A percentile compares a stretch with the other conserved stretches of the same genome.
phyloP scores from a whole-genome alignment of 805 yeast species.

The Scheffersomyces coipomensis region DNA sequence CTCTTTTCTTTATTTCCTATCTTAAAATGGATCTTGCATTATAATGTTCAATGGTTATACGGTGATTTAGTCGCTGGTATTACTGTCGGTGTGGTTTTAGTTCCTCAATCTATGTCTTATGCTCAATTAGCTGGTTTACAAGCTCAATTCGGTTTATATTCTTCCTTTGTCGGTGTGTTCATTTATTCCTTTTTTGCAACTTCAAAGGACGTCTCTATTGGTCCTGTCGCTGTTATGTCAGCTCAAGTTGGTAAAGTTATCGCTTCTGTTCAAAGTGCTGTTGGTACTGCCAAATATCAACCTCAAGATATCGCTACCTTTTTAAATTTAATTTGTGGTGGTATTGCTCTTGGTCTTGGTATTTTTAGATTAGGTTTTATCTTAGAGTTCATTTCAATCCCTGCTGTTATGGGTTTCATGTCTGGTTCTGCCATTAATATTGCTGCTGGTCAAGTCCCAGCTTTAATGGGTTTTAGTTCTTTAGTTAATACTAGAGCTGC shows the following conservation, averaged over 20 bases:
- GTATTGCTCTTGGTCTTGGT: slow-evolving; percentile 81
- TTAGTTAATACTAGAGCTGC: slow-evolving; percentile 70
- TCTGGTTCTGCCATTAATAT: slow-evolving; percentile 89
- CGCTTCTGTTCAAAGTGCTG: slow-evolving; percentile 49
- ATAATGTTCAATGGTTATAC: slow-evolving; percentile 75
- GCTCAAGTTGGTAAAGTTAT: slow-evolving; percentile 79
- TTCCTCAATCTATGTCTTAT: slow-evolving; percentile 95
- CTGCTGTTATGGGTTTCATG: slow-evolving; percentile 94
- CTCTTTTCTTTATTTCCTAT: slow-evolving; percentile 73
- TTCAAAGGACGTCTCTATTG: slow-evolving; percentile 91
- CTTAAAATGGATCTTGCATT: slow-evolving; percentile 78
- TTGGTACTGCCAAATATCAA: slow-evolving; percentile 42
- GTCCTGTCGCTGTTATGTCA: slow-evolving; percentile 97
- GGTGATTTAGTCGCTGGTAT: slow-evolving; percentile 89
- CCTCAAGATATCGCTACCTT: slow-evolving; percentile 80
- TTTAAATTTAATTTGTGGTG: slow-evolving; percentile 80
- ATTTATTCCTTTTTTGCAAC: slow-evolving; percentile 91
- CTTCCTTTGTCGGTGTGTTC: slow-evolving; percentile 88
- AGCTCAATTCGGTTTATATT: slow-evolving; percentile 85
- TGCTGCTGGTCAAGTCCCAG: slow-evolving; percentile 83
- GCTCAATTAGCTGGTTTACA: slow-evolving; percentile 81
- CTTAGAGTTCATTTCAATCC: slow-evolving; percentile 83
- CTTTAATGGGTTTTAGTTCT: slow-evolving; percentile 70
- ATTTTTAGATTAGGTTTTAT: slow-evolving; percentile 81
- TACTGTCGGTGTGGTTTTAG: slow-evolving; percentile 89